A percentile compares a stretch with the other conserved stretches of the same genome.
These are phyloP conservation scores for Marasmius sp. DNA, from an alignment of 1,284 basidiomycete genomes.

Conservation along the genomic window DNA sequence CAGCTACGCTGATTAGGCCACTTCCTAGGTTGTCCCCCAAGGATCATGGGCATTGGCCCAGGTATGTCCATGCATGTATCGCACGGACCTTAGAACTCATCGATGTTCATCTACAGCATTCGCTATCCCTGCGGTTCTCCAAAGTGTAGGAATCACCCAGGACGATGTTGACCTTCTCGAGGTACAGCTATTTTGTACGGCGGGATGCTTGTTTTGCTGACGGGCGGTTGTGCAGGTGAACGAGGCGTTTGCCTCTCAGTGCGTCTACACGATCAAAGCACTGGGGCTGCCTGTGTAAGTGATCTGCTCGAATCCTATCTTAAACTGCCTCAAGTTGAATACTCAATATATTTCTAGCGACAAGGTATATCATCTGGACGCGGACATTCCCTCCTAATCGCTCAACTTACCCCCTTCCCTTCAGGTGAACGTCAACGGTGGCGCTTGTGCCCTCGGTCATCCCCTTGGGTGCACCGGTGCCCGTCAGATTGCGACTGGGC, in stretches of 20 bases:
- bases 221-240: slow-evolving; percentile 64
- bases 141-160: slow-evolving; percentile 61
- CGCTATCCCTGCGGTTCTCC: slow-evolving; percentile 72
- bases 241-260: slow-evolving; percentile 91
- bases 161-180: slow-evolving; percentile 83
- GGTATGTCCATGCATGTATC: neutral
- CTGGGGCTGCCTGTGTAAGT: slow-evolving; percentile 56
- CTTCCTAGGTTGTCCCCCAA: slow-evolving; percentile 61
- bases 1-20: neutral
- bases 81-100: neutral
- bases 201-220: slow-evolving; percentile 1
- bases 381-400: no score
- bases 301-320: neutral
- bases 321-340: neutral
- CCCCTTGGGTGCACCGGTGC: slow-evolving; percentile 90
- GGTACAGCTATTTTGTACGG: slow-evolving; percentile 33
- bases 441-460: slow-evolving; percentile 87
- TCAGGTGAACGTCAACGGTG: slow-evolving; percentile 88
- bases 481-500: slow-evolving; percentile 84
- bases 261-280: slow-evolving; percentile 77
- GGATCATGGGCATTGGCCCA: slow-evolving; percentile 78
- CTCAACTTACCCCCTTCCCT: slow-evolving; percentile 38
- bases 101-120: slow-evolving; percentile 49
- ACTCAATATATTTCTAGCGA: slow-evolving; percentile 25
- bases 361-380: slow-evolving; percentile 25